Percentiles rank a stretch among this genome's conserved stretches.
Evolutionary conservation across 2,329 filamentous ascomycete species (phyloP).

Genomic region (Nigrograna mackinnonii): DNA sequence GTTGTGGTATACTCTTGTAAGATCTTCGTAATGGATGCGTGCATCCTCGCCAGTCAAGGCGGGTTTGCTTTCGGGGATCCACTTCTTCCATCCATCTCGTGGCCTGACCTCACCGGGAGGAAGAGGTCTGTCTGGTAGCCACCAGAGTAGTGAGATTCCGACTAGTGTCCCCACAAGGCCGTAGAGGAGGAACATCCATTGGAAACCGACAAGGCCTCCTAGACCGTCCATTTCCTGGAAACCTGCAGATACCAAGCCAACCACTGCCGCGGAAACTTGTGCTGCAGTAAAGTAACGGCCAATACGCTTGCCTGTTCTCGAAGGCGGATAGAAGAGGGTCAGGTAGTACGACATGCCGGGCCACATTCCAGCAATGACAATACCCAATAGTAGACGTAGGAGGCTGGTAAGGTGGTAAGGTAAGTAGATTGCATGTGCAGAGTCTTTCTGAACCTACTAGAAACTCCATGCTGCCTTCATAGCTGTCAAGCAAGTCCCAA

Average conservation of each 20-base stretch:
- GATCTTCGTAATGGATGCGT: constrained; percentile 78
- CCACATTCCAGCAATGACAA: constrained; percentile 94
- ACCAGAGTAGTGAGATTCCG: constrained; percentile 79
- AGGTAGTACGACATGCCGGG: constrained; percentile 93
- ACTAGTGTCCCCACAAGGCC: constrained; percentile 74
- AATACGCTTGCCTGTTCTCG: constrained; percentile 83
- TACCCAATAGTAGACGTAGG: constrained; percentile 80
- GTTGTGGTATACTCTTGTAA: constrained; percentile 78
- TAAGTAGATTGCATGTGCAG: background rate
- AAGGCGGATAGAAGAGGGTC: constrained; percentile 88
- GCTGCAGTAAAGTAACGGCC: constrained; percentile 88
- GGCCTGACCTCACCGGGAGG: constrained; percentile 67
- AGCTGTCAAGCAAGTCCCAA: constrained; percentile 81
- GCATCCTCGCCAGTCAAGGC: constrained; percentile 79
- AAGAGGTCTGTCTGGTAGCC: constrained; percentile 83
- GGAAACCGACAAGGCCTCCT: constrained; percentile 77
- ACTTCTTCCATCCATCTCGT: constrained; percentile 60
- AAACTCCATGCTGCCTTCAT: constrained; percentile 83
- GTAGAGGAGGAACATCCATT: constrained; percentile 93
- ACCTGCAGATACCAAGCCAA: constrained; percentile 85
- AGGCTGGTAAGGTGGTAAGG: constrained; percentile 47
- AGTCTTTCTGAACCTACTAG: constrained; percentile 57
- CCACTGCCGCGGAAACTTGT: constrained; percentile 86
- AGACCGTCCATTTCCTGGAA: constrained; percentile 89
- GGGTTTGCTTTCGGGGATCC: constrained; percentile 70